Conservation (phyloP, 1,284 basidiomycete genomes). For the Somion occarium region DNA sequence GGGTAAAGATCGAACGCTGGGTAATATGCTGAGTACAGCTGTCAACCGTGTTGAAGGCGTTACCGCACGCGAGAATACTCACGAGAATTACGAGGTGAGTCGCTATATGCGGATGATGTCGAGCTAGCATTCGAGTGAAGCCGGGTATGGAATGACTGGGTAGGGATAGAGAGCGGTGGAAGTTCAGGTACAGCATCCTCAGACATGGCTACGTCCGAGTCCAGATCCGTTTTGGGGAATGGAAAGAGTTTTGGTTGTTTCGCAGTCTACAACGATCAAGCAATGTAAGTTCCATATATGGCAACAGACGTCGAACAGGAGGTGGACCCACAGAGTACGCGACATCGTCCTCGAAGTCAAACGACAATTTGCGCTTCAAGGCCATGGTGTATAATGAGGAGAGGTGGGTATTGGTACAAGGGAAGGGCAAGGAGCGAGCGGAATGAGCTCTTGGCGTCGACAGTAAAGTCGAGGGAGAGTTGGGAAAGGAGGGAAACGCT, state of each 20-base stretch:
- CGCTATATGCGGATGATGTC: slow-evolving; percentile 41
- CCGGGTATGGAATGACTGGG: slow-evolving; percentile 55
- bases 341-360: slow-evolving; percentile 48
- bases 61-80: slow-evolving; percentile 20
- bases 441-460: slow-evolving; percentile 6
- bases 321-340: slow-evolving; percentile 32
- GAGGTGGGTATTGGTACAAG: slow-evolving; percentile 6
- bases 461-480: slow-evolving; percentile 18
- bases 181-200: slow-evolving; percentile 50
- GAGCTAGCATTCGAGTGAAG: slow-evolving; percentile 63
- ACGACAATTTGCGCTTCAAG: slow-evolving; percentile 68
- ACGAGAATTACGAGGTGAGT: slow-evolving; percentile 37
- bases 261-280: slow-evolving; percentile 34
- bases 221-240: slow-evolving; percentile 56
- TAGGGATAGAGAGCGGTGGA: slow-evolving; percentile 38
- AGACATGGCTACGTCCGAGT: slow-evolving; percentile 67
- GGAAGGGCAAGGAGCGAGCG: slow-evolving; percentile 4
- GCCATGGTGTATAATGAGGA: slow-evolving; percentile 40
- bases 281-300: slow-evolving; percentile 15
- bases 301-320: slow-evolving; percentile 16
- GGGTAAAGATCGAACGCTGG: slow-evolving; percentile 64
- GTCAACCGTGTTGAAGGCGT: too few species aligned
- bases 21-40: slow-evolving; percentile 46
- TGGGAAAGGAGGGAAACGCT: slow-evolving; percentile 14
- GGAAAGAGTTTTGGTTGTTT: slow-evolving; percentile 72